Conservation (phyloP, 148 eudicot genomes). For the Camellia japonica region DNA sequence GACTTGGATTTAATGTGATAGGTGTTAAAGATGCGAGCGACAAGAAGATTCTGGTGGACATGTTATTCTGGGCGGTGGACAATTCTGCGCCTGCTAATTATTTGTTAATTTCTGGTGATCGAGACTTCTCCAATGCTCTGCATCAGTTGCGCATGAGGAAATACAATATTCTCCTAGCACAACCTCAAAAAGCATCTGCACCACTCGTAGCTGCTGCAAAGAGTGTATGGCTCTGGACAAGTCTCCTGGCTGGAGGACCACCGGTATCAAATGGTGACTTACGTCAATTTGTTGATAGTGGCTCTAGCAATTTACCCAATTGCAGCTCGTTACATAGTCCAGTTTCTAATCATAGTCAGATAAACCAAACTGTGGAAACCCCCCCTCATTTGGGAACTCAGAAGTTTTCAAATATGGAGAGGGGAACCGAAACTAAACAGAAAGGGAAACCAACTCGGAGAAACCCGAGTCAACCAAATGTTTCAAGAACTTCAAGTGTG, state of each 20-base stretch:
- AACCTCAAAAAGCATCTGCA: constrained; percentile 69
- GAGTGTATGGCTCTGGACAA: constrained; percentile 93
- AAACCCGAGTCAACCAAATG: constrained; percentile 36
- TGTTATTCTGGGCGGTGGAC: constrained; percentile 97
- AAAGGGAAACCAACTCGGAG: constrained; percentile 44
- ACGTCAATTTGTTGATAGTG: constrained; percentile 29
- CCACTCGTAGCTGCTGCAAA: constrained; percentile 81
- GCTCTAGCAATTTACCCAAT: constrained; percentile 22
- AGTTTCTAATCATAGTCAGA: constrained; percentile 34
- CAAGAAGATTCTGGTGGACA: constrained; percentile 92
- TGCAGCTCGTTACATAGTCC: constrained; percentile 25
- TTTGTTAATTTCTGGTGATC: constrained; percentile 86
- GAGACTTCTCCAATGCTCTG: constrained; percentile 89
- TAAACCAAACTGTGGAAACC: constrained; percentile 29
- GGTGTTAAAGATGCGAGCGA: constrained; percentile 99
- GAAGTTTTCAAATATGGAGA: constrained; percentile 34
- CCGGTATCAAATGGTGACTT: constrained; percentile 49
- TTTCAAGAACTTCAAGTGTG: constrained; percentile 35
- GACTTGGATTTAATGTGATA: constrained; percentile 18
- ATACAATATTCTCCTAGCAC: constrained; percentile 90
- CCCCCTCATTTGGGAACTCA: constrained; percentile 26
- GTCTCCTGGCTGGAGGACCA: constrained; percentile 63
- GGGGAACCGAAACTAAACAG: constrained; percentile 33
- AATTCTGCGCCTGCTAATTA: constrained; percentile 90
- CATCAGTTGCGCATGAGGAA: constrained; percentile 90